Base-by-base conservation (phyloP, 306 rosid species). In the Albizia julibrissin region DNA sequence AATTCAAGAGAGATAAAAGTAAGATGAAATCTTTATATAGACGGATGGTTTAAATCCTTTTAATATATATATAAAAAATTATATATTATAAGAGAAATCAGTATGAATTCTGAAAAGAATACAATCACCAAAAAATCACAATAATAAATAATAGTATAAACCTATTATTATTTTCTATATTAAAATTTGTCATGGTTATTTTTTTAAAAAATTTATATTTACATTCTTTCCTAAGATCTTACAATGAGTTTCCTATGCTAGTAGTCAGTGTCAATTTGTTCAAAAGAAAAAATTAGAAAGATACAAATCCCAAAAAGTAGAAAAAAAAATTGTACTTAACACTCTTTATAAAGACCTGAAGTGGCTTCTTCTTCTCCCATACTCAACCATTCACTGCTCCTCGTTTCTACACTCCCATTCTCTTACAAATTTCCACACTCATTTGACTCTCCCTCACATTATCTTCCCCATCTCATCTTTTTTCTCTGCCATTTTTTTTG, bases 331-430 rank as follows among this genome's bases (percentile, higher is more conserved):
- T 82, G 89, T 88, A 40, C 67, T 22, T 58, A 0, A 22, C 67
- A 61, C 67, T 26, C 67, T 90, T 89, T 89, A 92, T 86, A 90
- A 87, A 42, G 87, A 62, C 83, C 76, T 83, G 52, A 68, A 85
- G 59, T 69, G 54, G 81, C 88, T 62, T 83, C 80, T 42, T 22
- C 29, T 69, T 42, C 49, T 74, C 85, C 76, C 85, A 78, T 68
- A 59, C 86, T 86, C 56, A 69, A 79, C 73, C 18, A 46, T 39
- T 21, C 47, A 39, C 80, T 86, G 75, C 72, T 33, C 67, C 47
- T 62, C 18, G 72, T 79, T 74, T 85, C 84, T 80, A 42, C 65
- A 33, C 42, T 66, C 82, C 76, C 72, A 46, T 75, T 68, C 84
- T 73, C 56, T 73, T 64, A 15, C 66, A 69, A 9, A 21, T 39